Evolutionary conservation across 192 early-diverging fungal species (phyloP).

Genomic region (Haplosporangium gracile): DNA sequence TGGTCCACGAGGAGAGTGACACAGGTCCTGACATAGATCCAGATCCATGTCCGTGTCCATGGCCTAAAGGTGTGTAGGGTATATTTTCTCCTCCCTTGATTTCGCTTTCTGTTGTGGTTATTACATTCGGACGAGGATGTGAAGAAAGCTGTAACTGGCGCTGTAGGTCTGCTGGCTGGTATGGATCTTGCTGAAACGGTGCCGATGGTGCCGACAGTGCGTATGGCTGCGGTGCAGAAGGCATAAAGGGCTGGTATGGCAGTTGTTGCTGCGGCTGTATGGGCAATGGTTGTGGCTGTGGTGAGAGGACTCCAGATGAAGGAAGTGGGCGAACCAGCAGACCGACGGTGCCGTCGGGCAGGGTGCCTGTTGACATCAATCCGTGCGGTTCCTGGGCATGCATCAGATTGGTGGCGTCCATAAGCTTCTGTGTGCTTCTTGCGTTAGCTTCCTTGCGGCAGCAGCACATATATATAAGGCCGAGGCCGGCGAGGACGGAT

Average conservation of each 20-base stretch:
- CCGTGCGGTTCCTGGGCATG: conserved; percentile 30
- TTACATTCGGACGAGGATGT: conserved; percentile 11
- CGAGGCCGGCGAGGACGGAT: not conserved
- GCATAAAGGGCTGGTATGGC: not conserved
- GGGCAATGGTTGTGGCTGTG: not conserved
- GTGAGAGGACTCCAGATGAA: not conserved
- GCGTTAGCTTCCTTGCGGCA: conserved; percentile 2
- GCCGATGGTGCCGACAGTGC: not conserved
- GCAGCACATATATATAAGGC: conserved; percentile 7
- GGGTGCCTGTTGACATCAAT: not conserved
- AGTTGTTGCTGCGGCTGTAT: not conserved
- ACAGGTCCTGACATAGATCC: not conserved
- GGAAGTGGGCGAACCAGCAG: conserved; percentile 19
- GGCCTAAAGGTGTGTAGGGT: not conserved
- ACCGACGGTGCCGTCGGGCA: conserved; percentile 19
- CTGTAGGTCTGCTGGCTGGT: not conserved
- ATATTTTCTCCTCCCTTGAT: not conserved
- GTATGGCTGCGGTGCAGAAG: not conserved
- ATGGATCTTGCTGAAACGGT: not conserved
- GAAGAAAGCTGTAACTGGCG: conserved; percentile 12
- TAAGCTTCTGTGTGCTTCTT: conserved; percentile 23
- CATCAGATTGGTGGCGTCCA: conserved; percentile 25
- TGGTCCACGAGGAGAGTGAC: not conserved
- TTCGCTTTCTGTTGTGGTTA: not conserved
- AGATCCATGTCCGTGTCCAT: not conserved